Evolutionary conservation across 2,329 filamentous ascomycete genomes (phyloP).

Genomic region (Pestalotiopsis sp.): DNA sequence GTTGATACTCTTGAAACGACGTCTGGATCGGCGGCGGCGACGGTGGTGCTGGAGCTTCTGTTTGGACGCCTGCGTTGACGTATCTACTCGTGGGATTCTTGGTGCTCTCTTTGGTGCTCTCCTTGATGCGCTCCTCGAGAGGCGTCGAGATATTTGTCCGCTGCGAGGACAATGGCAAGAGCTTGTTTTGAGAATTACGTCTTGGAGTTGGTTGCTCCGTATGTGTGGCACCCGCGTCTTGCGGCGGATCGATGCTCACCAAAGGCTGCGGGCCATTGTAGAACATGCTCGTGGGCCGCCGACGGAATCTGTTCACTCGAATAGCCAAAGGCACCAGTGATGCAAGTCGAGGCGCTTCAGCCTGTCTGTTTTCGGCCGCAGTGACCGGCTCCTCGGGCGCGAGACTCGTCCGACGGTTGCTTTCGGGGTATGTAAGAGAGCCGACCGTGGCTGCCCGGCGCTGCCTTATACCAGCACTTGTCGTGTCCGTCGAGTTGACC

Average conservation of each 20-base stretch:
- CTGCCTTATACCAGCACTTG: not conserved
- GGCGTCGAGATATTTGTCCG: not conserved
- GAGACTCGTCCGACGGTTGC: constrained; percentile 8
- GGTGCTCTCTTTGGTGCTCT: not conserved
- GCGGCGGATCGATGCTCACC: not conserved
- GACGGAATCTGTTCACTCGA: constrained; percentile 14
- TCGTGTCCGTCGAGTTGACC: not conserved
- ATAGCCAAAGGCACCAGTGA: constrained; percentile 21
- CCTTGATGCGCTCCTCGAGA: not conserved
- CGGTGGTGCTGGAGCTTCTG: constrained; percentile 18
- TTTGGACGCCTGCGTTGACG: constrained; percentile 30
- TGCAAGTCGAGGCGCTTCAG: not conserved
- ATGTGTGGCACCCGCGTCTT: not conserved
- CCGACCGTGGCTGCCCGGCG: constrained; percentile 14
- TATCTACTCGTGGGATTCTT: constrained; percentile 21
- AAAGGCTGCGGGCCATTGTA: constrained; percentile 6
- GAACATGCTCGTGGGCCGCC: constrained; percentile 4
- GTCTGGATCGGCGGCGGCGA: not conserved
- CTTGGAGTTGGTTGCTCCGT: not conserved
- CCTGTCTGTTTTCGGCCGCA: not conserved
- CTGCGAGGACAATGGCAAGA: not conserved
- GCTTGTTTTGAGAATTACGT: not conserved
- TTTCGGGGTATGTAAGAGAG: not conserved
- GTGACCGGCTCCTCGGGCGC: not conserved
- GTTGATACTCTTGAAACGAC: constrained; percentile 5